These are phyloP conservation scores for Ophiosphaerella narmari DNA, from an alignment of 2,329 filamentous ascomycete genomes.

Conservation along the genomic window DNA sequence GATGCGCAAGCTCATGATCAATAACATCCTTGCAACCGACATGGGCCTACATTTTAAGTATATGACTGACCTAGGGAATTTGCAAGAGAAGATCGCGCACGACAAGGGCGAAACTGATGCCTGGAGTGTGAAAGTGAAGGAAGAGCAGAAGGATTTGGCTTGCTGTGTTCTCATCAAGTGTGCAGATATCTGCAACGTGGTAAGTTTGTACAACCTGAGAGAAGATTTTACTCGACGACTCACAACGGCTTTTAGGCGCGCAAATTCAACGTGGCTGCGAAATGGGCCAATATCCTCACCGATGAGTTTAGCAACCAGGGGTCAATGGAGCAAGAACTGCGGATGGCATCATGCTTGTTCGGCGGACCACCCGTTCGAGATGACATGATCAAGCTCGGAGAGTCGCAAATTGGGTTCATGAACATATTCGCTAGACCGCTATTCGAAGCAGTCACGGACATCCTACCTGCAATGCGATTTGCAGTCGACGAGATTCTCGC, in stretches of 20 bases:
- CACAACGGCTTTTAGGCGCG: conserved; percentile 65
- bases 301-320: conserved; percentile 94
- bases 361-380: conserved; percentile 77
- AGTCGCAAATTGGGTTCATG: conserved; percentile 94
- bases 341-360: conserved; percentile 86
- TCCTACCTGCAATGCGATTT: conserved; percentile 84
- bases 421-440: conserved; percentile 91
- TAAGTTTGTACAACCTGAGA: conserved; percentile 57
- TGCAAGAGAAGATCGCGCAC: conserved; percentile 77
- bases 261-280: conserved; percentile 77
- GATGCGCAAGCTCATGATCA: conserved; percentile 91
- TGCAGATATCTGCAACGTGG: conserved; percentile 97
- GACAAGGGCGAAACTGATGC: conserved; percentile 66
- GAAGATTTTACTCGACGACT: not conserved
- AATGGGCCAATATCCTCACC: conserved; percentile 93
- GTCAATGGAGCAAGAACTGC: conserved; percentile 84
- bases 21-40: conserved; percentile 94
- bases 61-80: conserved; percentile 82
- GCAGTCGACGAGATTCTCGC: conserved; percentile 78
- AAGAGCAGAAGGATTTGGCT: conserved; percentile 78
- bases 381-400: conserved; percentile 79
- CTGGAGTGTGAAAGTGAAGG: conserved; percentile 76
- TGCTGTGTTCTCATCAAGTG: conserved; percentile 96
- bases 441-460: conserved; percentile 83
- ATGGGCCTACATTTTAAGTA: conserved; percentile 98